Percentiles rank a stretch among this genome's conserved stretches.
These are phyloP conservation scores for Plasmodium vivax DNA, from an alignment of 169 alveolate genomes.

Conservation along the genomic window DNA sequence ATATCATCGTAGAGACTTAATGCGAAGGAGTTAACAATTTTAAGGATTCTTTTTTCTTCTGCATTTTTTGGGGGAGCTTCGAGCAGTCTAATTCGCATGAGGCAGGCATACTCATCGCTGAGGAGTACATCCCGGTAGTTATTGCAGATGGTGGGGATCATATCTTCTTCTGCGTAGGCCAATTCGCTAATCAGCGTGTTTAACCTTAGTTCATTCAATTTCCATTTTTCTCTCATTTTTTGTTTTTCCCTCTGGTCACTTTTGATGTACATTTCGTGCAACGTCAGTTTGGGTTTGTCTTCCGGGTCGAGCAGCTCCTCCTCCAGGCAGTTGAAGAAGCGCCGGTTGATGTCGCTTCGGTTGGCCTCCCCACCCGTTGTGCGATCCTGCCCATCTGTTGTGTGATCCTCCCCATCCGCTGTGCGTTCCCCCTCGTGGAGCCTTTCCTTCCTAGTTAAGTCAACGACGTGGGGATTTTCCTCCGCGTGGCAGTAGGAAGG, in stretches of 20 bases:
- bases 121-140: constrained; percentile 68
- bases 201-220: constrained; percentile 59
- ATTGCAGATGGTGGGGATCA: constrained; percentile 55
- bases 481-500: not conserved
- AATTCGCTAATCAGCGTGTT: constrained; percentile 41
- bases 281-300: not conserved
- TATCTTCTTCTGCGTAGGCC: constrained; percentile 46
- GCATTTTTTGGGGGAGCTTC: constrained; percentile 33
- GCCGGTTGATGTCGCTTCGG: constrained; percentile 1
- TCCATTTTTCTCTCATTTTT: constrained; percentile 73
- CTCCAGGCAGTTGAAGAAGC: constrained; percentile 37
- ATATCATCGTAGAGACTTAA: constrained; percentile 79
- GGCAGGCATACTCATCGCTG: constrained; percentile 67
- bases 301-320: constrained; percentile 14
- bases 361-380: not conserved
- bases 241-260: constrained; percentile 30
- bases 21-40: constrained; percentile 71
- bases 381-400: too few relatives aligned
- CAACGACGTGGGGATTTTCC: not conserved
- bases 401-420: too few relatives aligned
- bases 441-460: not conserved
- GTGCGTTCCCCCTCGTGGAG: not conserved
- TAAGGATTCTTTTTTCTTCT: constrained; percentile 62
- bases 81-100: constrained; percentile 34
- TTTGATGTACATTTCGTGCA: constrained; percentile 10